Conservation (phyloP, 768 basidiomycete species). For the Mycena epipterygia region DNA sequence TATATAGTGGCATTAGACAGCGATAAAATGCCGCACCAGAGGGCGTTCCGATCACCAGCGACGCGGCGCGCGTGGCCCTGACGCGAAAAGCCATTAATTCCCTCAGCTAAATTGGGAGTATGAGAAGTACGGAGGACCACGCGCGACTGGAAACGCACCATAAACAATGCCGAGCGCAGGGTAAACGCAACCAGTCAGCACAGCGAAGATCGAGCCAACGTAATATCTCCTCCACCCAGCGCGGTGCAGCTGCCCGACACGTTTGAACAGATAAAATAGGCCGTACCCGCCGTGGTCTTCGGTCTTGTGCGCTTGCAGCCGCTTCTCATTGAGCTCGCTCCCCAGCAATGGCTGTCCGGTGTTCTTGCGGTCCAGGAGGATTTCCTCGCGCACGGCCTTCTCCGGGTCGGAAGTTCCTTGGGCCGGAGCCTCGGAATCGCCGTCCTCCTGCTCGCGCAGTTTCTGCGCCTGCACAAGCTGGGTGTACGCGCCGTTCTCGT, state of each 20-base stretch:
- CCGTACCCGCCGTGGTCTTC: conserved; percentile 55
- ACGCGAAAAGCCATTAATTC: conserved; percentile 69
- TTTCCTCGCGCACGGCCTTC: conserved; percentile 67
- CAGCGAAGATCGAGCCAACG: conserved; percentile 68
- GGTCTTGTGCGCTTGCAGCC: conserved; percentile 48
- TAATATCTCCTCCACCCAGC: conserved; percentile 72
- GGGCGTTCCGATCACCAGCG: conserved; percentile 77
- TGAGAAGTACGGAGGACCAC: background rate
- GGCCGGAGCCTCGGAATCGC: conserved; percentile 42
- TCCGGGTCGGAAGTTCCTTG: conserved; percentile 62
- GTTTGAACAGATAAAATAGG: conserved; percentile 74
- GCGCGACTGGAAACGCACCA: background rate
- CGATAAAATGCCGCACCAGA: conserved; percentile 59
- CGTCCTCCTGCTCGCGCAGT: conserved; percentile 69
- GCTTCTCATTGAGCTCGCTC: conserved; percentile 75
- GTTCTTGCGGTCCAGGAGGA: conserved; percentile 73
- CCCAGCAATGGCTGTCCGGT: conserved; percentile 73
- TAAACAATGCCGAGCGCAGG: conserved; percentile 55
- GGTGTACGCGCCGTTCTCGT: conserved; percentile 77
- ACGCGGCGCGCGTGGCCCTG: conserved; percentile 57
- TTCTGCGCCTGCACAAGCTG: conserved; percentile 84
- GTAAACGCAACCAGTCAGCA: conserved; percentile 75
- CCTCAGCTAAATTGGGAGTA: conserved; percentile 57
- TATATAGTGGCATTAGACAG: conserved; percentile 26
- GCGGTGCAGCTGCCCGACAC: conserved; percentile 76